These are phyloP conservation scores for Calonectria ilicicola DNA, from an alignment of 2,329 filamentous ascomycete genomes.

Conservation along the genomic window DNA sequence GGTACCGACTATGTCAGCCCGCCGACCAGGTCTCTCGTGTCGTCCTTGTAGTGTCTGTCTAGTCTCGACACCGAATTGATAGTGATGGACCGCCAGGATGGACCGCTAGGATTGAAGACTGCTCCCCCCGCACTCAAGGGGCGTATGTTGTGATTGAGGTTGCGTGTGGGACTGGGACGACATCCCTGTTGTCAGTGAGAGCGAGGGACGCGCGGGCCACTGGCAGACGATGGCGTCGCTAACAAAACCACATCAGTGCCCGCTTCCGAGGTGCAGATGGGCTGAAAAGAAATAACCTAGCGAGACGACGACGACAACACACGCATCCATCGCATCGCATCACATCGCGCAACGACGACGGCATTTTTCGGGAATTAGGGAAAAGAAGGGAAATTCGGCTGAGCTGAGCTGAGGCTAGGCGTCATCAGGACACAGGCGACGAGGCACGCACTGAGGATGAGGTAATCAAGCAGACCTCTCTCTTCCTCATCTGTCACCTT, in stretches of 20 bases:
- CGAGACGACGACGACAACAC: background rate
- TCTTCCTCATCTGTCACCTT: background rate
- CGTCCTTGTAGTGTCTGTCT: too few species aligned
- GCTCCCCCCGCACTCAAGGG: background rate
- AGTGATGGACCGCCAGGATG: background rate
- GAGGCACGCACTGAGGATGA: background rate
- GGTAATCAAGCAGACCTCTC: background rate
- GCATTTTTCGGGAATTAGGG: background rate
- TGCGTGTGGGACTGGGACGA: slow-evolving; percentile 5
- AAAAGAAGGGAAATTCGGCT: background rate
- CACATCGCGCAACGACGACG: background rate
- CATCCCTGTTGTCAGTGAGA: background rate
- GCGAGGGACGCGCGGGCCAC: background rate
- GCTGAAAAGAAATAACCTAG: background rate
- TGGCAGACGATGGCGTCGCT: background rate
- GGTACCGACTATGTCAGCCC: background rate
- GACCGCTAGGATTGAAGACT: background rate
- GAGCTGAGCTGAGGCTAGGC: background rate
- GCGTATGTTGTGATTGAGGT: background rate
- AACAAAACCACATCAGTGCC: slow-evolving; percentile 4
- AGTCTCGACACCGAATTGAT: background rate
- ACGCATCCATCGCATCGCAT: background rate
- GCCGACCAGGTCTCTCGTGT: background rate
- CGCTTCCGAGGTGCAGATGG: background rate
- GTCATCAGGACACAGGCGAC: background rate